These are phyloP conservation scores for Penicillium sp. DNA, from an alignment of 2,329 filamentous ascomycete species.

Conservation along the genomic window DNA sequence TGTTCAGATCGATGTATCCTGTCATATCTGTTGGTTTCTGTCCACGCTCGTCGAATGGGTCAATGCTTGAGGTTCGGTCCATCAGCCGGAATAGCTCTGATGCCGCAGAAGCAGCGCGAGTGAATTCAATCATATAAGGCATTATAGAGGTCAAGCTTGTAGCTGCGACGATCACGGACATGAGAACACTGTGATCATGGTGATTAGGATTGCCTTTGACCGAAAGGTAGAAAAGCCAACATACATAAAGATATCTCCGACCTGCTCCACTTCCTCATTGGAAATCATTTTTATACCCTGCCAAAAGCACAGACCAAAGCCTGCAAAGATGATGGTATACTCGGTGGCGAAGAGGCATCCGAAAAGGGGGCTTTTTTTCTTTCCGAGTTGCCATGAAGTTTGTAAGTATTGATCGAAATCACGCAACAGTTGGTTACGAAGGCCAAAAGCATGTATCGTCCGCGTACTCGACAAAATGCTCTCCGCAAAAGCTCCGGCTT, in stretches of 20 bases:
- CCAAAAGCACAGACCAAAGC: constrained; percentile 34
- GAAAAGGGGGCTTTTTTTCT: constrained; percentile 20
- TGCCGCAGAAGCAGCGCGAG: constrained; percentile 43
- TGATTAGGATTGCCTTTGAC: background rate
- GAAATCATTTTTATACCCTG: constrained; percentile 32
- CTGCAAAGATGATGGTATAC: constrained; percentile 17
- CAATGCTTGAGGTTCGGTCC: constrained; percentile 36
- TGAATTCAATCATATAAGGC: constrained; percentile 41
- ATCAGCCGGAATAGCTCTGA: constrained; percentile 42
- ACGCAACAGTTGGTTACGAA: constrained; percentile 16
- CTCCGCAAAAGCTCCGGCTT: constrained; percentile 23
- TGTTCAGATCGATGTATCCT: constrained; percentile 40
- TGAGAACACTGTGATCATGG: constrained; percentile 22
- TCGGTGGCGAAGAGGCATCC: constrained; percentile 20
- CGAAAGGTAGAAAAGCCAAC: background rate
- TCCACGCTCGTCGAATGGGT: constrained; percentile 31
- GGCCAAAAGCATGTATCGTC: constrained; percentile 25
- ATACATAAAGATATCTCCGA: constrained; percentile 30
- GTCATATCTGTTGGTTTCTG: constrained; percentile 10
- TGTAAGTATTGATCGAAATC: constrained; percentile 23
- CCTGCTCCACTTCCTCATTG: constrained; percentile 27
- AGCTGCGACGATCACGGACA: constrained; percentile 35
- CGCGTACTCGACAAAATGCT: constrained; percentile 18
- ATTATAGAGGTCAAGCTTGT: constrained; percentile 34
- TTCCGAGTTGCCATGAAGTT: constrained; percentile 10